A percentile compares a stretch with the other conserved stretches of the same genome.
Evolutionary conservation across 306 rosid genomes (phyloP).

Genomic region (barrel medic (Medicago truncatula)): MtrunA17r5.0-ANR NC_053045.1:62543501-62544000

Average conservation of each 20-base stretch:
- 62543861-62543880: constrained; percentile 31
- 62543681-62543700: constrained; percentile 70
- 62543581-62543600: constrained; percentile 7
- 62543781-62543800: background rate
- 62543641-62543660: constrained; percentile 4
- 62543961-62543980: constrained; percentile 29
- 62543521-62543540: background rate
- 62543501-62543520: constrained; percentile 6
- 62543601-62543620: constrained; percentile 5
- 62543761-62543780: constrained; percentile 11
- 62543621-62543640: background rate
- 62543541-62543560: constrained; percentile 16
- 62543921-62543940: constrained; percentile 15
- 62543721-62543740: constrained; percentile 48
- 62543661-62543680: constrained; percentile 13
- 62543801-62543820: constrained; percentile 12
- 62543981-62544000: constrained; percentile 12
- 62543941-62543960: constrained; percentile 4
- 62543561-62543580: background rate
- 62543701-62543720: constrained; percentile 53
- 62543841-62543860: constrained; percentile 16
- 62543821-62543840: constrained; percentile 26
- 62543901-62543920: constrained; percentile 44
- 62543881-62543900: constrained; percentile 44
- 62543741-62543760: constrained; percentile 57